Base-by-base conservation (phyloP, 805 yeast species). In the Candida patagonica region DNA sequence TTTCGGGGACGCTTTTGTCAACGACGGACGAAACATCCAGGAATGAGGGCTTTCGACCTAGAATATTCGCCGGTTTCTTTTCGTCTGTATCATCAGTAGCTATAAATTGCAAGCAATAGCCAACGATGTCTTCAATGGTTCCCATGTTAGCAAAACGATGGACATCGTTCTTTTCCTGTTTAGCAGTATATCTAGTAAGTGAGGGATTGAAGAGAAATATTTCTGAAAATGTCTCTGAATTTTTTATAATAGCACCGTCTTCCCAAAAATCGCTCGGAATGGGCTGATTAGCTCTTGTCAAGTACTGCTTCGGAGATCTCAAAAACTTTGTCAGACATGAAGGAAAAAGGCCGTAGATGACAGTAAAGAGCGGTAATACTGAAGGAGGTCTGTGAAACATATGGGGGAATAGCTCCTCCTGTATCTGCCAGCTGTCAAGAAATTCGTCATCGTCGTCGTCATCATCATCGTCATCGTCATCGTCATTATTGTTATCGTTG, bases 261-360 rank as follows among this genome's bases (percentile, higher is more conserved):
- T 64, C 54, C 62, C 60, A 54, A 49, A 55, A 53, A 51, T 57
- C 53, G 5, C 19, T 31, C 54, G 13, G 40, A 53, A 47, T 15
- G 39, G 34, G 38, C 52, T 44, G 38, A 6, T 47, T 38, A 9
- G 19, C 27, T 12, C n/a, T 12, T 20, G 22, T 6, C 26, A 60
- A 46, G 47, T 63, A 74, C 27, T 53, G 52, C 2, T 53, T 43
- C 4, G 82, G 76, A 31, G 58, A 54, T 16, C 63, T 59, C 15
- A 67, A 46, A 48, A 72, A 76, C 5, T 53, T 47, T 19, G 67
- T 48, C 4, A 76, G 56, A 44, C 71, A 71, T 17, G 65, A 52
- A 0, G 84, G 83, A 43, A 66, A 78, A 9, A 77, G 52, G 0
- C 80, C 83, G 46, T 78, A 78, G 1, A 78, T 51, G 20, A 74